Evolutionary conservation across 2,329 filamentous ascomycete species (phyloP), one percentile per base, ranked within the genome.

Genomic region (Niveomyces coronatus): DNA sequence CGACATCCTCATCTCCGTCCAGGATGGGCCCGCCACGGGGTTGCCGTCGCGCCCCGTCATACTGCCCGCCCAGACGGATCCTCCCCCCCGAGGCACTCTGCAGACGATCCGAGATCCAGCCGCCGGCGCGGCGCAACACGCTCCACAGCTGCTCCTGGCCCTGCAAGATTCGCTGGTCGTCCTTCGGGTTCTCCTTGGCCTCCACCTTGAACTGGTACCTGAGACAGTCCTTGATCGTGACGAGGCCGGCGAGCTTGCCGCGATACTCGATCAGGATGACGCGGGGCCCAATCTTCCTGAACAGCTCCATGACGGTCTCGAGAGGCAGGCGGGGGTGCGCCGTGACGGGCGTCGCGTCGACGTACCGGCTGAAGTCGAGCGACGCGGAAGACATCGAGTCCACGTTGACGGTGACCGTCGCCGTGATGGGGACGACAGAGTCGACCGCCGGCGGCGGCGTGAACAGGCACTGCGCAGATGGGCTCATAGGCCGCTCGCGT

Each of bases 161-260:
- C 42, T 76, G 71, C 23, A 67, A 58, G 38, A 75, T 58, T 18
- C 65, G 60, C 31, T 70, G 63, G 41, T 80, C 75, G 22, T 76
- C 70, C 42, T 74, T 71, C 4, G 75, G 76, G 49, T 85, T 79
- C 60, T 91, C 87, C 29, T 82, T 77, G 8, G 85, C 85, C 58
- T 98, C 91, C 1, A 84, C 85, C 65, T 91, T 93, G 73, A 96
- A 94, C 59, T 98, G 89, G 53, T 94, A 96, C 57, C 91, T 94
- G 40, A 98, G 65, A 49, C 91, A 96, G 57, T 98, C 91, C 58
- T 98, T 98, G 45, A 95, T 84, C 0, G 91, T 98, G 1, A 98
- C 85, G 0, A 98, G 70, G 0, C 91, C 91, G 0, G 74, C 76
- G 2, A 98, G 70, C 35, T 76, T 76, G 11, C 91, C 91, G 42